These are phyloP conservation scores for Carex pumila DNA, from an alignment of 176 grass and related monocot genomes.

Conservation along the genomic window DNA sequence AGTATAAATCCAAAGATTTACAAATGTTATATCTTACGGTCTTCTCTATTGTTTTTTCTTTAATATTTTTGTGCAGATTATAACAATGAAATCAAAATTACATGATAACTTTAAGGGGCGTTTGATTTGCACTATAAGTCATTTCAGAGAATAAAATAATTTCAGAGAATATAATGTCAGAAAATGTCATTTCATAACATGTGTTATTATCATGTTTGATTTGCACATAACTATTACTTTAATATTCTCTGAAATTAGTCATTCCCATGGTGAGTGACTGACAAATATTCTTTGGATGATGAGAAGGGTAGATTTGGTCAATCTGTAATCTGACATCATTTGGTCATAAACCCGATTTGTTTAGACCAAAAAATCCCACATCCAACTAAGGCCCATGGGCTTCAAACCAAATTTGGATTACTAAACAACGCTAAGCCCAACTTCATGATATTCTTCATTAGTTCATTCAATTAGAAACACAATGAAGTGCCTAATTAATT, in stretches of 20 bases:
- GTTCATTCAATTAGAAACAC: background rate
- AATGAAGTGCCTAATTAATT: background rate
- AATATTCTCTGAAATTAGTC: no score
- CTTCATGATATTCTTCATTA: background rate
- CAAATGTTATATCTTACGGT: background rate
- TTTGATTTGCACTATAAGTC: no score
- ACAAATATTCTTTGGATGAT: background rate
- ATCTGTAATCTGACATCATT: background rate
- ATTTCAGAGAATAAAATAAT: no score
- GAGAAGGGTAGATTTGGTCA: background rate
- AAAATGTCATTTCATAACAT: no score
- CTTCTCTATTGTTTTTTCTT: background rate
- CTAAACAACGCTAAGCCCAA: background rate
- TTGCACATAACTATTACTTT: no score
- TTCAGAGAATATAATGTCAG: no score
- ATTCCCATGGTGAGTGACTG: no score
- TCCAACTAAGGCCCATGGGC: background rate
- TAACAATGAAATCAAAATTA: background rate
- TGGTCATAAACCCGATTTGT: background rate
- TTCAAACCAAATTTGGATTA: background rate
- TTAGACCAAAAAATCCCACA: background rate
- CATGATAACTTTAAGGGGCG: background rate
- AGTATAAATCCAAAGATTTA: background rate
- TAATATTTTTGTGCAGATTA: background rate
- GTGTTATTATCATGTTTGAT: no score